These are phyloP conservation scores for Ophiostoma triangulosporum DNA, from an alignment of 2,329 filamentous ascomycete genomes.

Conservation along the genomic window DNA sequence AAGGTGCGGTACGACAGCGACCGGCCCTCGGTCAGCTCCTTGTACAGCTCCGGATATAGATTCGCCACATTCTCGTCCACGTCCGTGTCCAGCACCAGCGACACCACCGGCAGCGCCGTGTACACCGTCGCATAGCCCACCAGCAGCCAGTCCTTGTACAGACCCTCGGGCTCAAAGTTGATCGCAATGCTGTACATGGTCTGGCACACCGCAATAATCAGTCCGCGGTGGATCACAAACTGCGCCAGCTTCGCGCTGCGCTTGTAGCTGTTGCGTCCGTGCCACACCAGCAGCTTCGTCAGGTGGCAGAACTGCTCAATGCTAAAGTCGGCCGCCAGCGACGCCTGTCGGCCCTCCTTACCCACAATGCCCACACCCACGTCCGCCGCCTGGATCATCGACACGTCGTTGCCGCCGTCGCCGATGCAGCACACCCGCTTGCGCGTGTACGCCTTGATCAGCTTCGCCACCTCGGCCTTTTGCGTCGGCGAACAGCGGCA, in stretches of 20 bases:
- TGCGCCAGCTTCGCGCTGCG: constrained; percentile 88
- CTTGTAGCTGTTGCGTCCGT: constrained; percentile 95
- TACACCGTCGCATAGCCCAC: constrained; percentile 96
- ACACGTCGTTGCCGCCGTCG: constrained; percentile 95
- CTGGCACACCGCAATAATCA: constrained; percentile 92
- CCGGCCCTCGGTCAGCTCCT: constrained; percentile 81
- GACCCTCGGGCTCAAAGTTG: constrained; percentile 80
- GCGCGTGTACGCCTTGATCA: constrained; percentile 83
- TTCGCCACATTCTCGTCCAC: constrained; percentile 90
- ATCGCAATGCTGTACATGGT: constrained; percentile 94
- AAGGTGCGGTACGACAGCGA: constrained; percentile 87
- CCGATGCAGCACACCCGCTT: constrained; percentile 97
- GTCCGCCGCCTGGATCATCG: constrained; percentile 97
- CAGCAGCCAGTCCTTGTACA: constrained; percentile 94
- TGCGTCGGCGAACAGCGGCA: constrained; percentile 95
- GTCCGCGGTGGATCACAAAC: constrained; percentile 92
- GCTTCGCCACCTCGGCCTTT: constrained; percentile 82
- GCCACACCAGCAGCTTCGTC: constrained; percentile 96
- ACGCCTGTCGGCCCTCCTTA: constrained; percentile 92
- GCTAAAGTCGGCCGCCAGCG: constrained; percentile 88
- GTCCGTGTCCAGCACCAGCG: constrained; percentile 84
- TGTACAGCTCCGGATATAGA: constrained; percentile 93
- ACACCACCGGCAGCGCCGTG: constrained; percentile 85
- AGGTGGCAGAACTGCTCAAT: constrained; percentile 92
- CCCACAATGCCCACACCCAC: constrained; percentile 96